Evolutionary conservation across 1,139 yeast species (phyloP), one percentile per base, ranked within the genome.

Genomic region (Saccharomyces hybrid): DNA sequence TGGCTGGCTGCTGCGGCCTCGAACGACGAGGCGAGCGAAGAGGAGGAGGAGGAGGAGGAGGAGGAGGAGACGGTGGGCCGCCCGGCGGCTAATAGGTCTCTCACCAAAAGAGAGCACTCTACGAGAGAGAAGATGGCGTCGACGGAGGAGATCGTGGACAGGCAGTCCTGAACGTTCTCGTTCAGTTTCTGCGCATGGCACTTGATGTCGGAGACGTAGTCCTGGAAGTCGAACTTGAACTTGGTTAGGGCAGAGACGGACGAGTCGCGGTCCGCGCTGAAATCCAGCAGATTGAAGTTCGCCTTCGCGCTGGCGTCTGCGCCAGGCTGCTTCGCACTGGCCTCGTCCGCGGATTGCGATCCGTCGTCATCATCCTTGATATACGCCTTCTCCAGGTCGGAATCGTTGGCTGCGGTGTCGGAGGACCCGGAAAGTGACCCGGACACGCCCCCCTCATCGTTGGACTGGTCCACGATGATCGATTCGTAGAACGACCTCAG

Each of bases 91-190:
- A 21, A 51, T 42, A 29, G 52, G 51, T 51, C 52, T 31, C 47
- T 49, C 26, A 53, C 14, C 14, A 58, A 19, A 24, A 57, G 51
- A 51, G 58, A 55, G 38, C 64, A 59, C 55, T 67, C 71, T 27
- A 67, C 50, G 9, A 58, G 42, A 24, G 56, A 53, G 38, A 64
- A 63, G 19, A 67, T 55, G 5, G 54, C 54, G 27, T 60, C 61
- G 38, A 67, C 60, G 21, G 70, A 57, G 21, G 60, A 58, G 38
- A 67, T 55, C 24, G 67, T 64, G 21, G 70, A 64, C 47, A 67
- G 54, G 48, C 58, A 62, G 51, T 66, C 69, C 58, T 67, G 70
- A n/a, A 65, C 57, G 44, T 58, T 52, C 50, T 64, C 68, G 56
- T 67, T 66, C 29, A 57, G 47, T 42, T 57, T 55, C 49, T 55